These are phyloP conservation scores for Pythium folliculosum DNA, from an alignment of 352 stramenopile species.

Conservation along the genomic window DNA sequence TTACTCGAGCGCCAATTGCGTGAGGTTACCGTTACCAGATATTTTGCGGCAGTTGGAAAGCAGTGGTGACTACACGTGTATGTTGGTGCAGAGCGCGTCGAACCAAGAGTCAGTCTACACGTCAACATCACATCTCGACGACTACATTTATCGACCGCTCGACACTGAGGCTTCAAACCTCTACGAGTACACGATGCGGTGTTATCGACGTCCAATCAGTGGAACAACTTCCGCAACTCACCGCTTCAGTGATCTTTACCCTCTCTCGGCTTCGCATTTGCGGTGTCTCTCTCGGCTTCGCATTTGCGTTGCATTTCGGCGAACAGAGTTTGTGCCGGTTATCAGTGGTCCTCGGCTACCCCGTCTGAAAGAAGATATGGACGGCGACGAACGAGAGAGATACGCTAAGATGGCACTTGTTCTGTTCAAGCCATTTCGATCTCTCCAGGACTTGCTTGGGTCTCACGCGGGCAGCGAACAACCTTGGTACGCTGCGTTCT, in stretches of 20 bases:
- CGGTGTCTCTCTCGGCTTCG: background rate
- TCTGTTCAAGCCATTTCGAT: background rate
- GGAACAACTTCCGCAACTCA: background rate
- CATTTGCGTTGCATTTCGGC: background rate
- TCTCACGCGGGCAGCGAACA: background rate
- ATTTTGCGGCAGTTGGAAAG: background rate
- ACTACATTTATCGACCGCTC: background rate
- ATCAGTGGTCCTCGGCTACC: background rate
- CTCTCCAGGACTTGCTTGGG: background rate
- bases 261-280: background rate
- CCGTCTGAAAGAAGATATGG: background rate
- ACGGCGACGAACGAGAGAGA: background rate
- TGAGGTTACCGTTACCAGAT: background rate
- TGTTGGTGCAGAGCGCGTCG: background rate
- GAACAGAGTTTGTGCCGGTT: background rate
- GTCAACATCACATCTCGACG: background rate
- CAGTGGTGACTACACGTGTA: background rate
- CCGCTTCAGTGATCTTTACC: background rate
- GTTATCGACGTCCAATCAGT: background rate
- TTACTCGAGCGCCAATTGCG: slow-evolving; percentile 8
- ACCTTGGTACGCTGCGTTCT: background rate
- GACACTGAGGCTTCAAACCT: background rate
- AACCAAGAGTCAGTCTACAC: background rate
- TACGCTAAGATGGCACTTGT: background rate
- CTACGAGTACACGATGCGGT: background rate